Percentiles rank a stretch among this genome's conserved stretches.
Conservation (phyloP, 2,329 filamentous ascomycete species). For the Ceratocystiopsis brevicomis region DNA sequence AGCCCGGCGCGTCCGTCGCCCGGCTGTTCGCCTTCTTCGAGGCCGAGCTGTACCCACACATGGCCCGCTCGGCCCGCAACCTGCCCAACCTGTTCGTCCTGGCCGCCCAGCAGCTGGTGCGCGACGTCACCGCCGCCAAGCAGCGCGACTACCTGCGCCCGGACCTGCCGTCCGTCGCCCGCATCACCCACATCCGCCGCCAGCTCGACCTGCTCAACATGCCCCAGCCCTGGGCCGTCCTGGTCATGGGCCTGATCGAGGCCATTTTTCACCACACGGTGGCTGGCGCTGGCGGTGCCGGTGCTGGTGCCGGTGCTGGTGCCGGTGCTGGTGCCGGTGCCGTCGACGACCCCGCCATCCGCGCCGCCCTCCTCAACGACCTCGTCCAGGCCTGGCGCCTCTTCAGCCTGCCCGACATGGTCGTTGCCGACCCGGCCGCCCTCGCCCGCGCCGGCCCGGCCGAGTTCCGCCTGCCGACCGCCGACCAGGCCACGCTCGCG, state of each 20-base stretch:
- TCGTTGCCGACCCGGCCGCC: slow-evolving; percentile 3
- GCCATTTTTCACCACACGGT: slow-evolving; percentile 5
- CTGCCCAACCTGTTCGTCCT: slow-evolving; percentile 16
- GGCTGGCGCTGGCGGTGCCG: neutral
- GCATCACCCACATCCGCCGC: slow-evolving; percentile 19
- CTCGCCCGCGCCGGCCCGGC: neutral
- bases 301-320: no score
- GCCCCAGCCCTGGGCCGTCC: slow-evolving; percentile 16
- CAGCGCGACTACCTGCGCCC: slow-evolving; percentile 13
- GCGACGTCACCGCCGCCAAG: slow-evolving; percentile 16
- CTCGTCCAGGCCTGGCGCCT: slow-evolving; percentile 23
- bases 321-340: no score
- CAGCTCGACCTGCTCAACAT: slow-evolving; percentile 17
- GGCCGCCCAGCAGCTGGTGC: slow-evolving; percentile 14
- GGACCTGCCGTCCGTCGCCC: slow-evolving; percentile 19
- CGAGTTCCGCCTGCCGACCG: slow-evolving; percentile 7
- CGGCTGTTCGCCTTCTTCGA: slow-evolving; percentile 17
- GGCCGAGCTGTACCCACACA: slow-evolving; percentile 14
- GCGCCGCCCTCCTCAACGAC: slow-evolving; percentile 18
- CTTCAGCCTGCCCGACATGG: slow-evolving; percentile 16
- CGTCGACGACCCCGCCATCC: neutral
- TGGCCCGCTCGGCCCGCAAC: slow-evolving; percentile 10
- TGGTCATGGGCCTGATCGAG: slow-evolving; percentile 18
- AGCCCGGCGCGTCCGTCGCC: slow-evolving; percentile 7
- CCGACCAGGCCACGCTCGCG: slow-evolving; percentile 1